phyloP scores from a whole-genome alignment of 352 stramenopile genomes.

The Phytophthora boehmeriae region DNA sequence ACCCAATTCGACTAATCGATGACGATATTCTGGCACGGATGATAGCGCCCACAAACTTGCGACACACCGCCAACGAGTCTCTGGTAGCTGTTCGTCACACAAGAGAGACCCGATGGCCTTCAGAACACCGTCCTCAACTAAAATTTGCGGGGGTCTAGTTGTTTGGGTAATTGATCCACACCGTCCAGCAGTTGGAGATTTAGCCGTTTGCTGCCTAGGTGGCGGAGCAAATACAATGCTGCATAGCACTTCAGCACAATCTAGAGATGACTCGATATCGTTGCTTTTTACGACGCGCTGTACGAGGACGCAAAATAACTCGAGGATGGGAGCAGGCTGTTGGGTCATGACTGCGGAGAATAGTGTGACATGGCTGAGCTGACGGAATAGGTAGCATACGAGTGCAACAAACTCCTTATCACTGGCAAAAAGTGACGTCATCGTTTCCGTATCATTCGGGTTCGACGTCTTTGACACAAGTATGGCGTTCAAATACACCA shows the following conservation, averaged over 20 bases:
- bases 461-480: conserved; percentile 10
- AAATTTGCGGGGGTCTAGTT: conserved; percentile 20
- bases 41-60: conserved; percentile 67
- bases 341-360: conserved; percentile 20
- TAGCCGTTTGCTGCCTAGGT: conserved; percentile 1
- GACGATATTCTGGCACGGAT: conserved; percentile 43
- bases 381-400: conserved; percentile 61
- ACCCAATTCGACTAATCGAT: conserved; percentile 52
- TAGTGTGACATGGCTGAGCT: conserved; percentile 48
- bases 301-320: conserved; percentile 57
- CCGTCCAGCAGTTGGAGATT: background rate
- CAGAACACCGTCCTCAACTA: conserved; percentile 46
- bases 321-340: conserved; percentile 27
- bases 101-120: conserved; percentile 47
- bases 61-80: conserved; percentile 67
- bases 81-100: conserved; percentile 34
- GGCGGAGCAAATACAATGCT: conserved; percentile 49
- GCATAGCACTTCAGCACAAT: conserved; percentile 70
- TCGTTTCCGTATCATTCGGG: background rate
- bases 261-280: conserved; percentile 53
- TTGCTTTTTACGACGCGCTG: conserved; percentile 21
- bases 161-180: conserved; percentile 4
- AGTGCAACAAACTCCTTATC: conserved; percentile 53
- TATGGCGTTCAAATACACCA: conserved; percentile 46
- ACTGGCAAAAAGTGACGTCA: conserved; percentile 9